Conservation (phyloP, 257 asterid species). For the Striga asiatica region DNA sequence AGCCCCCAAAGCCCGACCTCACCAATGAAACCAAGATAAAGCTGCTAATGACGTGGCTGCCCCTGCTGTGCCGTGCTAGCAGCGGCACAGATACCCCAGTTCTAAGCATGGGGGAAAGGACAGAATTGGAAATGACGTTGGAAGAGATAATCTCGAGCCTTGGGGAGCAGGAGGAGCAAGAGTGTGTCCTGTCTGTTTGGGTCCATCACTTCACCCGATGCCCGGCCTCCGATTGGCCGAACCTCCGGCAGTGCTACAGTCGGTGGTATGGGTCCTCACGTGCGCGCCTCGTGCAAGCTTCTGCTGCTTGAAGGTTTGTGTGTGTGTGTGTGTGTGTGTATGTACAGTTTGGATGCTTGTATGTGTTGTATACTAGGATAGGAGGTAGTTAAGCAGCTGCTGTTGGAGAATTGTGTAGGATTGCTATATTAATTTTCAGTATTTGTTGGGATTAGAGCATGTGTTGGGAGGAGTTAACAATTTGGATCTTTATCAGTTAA, state of each 20-base stretch:
- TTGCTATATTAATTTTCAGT: no score
- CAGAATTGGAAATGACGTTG: constrained; percentile 50
- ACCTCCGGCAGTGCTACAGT: constrained; percentile 59
- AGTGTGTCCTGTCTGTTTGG: constrained; percentile 73
- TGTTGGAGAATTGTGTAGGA: no score
- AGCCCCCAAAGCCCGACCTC: constrained; percentile 16
- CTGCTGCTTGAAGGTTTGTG: no score
- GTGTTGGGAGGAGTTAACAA: no score
- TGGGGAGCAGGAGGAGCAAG: constrained; percentile 70
- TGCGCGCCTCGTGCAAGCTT: constrained; percentile 18
- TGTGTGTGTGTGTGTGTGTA: no score
- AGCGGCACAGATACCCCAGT: constrained; percentile 69
- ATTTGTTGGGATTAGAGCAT: no score
- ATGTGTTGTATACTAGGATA: no score
- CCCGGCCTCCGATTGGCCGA: constrained; percentile 86
- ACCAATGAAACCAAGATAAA: constrained; percentile 44
- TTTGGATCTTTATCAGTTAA: no score
- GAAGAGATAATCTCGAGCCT: constrained; percentile 50
- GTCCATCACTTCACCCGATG: constrained; percentile 80
- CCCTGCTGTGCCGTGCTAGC: constrained; percentile 71
- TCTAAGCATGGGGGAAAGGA: constrained; percentile 45
- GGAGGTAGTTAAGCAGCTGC: no score
- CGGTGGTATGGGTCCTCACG: constrained; percentile 67
- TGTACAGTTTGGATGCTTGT: no score
- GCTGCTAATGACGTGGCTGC: constrained; percentile 68